A percentile compares a stretch with the other conserved stretches of the same genome.
Evolutionary conservation across 257 asterid species (phyloP).

Genomic region (Cynanchum wilfordii): DNA sequence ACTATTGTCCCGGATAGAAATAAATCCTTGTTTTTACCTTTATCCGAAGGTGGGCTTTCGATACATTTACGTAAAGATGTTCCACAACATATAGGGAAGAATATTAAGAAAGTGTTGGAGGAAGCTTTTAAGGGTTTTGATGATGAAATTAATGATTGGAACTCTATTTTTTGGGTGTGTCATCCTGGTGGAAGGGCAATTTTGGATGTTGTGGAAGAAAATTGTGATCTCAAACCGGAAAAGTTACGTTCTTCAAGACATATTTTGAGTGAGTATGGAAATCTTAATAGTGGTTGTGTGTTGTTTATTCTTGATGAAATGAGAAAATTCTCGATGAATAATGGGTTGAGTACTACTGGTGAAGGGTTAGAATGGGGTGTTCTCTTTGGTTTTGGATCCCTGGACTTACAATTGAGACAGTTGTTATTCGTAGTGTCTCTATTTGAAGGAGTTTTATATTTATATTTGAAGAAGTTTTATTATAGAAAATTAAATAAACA

Average conservation of each 20-base stretch:
- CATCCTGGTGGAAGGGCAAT: constrained; percentile 6
- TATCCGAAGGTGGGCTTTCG: constrained; percentile 58
- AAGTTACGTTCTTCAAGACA: too few relatives aligned
- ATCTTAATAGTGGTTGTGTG: too few relatives aligned
- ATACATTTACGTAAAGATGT: constrained; percentile 34
- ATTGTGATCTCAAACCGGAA: neutral
- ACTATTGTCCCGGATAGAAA: constrained; percentile 53
- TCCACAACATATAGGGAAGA: constrained; percentile 42
- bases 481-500: too few relatives aligned
- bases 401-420: neutral
- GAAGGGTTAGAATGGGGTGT: neutral
- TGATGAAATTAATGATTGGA: neutral
- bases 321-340: neutral
- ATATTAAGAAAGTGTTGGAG: constrained; percentile 37
- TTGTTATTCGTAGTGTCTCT: neutral
- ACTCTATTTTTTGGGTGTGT: constrained; percentile 2
- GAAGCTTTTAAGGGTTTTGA: constrained; percentile 47
- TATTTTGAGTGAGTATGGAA: too few relatives aligned
- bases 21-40: constrained; percentile 50
- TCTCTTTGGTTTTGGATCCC: neutral
- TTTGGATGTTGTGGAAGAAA: neutral
- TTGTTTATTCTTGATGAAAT: neutral
- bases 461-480: too few relatives aligned
- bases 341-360: neutral
- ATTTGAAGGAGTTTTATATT: too few relatives aligned